Evolutionary conservation across 352 stramenopile genomes (phyloP).

Genomic region (Pythium aristosporum): DNA sequence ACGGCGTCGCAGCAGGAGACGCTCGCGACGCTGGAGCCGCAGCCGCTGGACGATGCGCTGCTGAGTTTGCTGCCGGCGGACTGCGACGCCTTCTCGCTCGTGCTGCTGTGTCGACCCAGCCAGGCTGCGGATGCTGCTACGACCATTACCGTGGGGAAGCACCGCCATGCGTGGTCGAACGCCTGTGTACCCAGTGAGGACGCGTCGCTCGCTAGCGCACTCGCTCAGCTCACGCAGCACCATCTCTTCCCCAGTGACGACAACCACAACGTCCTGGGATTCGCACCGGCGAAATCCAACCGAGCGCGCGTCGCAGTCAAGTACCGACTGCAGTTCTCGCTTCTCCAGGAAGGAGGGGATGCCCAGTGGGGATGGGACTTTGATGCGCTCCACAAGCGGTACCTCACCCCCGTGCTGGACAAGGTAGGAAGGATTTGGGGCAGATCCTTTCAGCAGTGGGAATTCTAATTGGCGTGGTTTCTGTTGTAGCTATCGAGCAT

Average conservation of each 20-base stretch:
- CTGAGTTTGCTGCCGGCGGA: conserved; percentile 4
- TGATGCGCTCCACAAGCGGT: conserved; percentile 35
- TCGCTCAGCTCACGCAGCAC: conserved; percentile 38
- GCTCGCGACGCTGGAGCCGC: neutral
- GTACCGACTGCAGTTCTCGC: conserved; percentile 68
- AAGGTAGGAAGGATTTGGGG: conserved; percentile 31
- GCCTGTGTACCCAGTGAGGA: conserved; percentile 22
- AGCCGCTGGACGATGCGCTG: conserved; percentile 35
- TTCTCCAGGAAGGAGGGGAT: conserved; percentile 58
- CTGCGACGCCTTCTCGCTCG: conserved; percentile 20
- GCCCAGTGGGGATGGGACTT: conserved; percentile 50
- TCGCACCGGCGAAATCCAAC: conserved; percentile 15
- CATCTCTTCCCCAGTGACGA: conserved; percentile 38
- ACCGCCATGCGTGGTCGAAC: conserved; percentile 64
- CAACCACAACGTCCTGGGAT: neutral
- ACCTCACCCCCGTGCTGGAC: conserved; percentile 43
- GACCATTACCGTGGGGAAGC: conserved; percentile 48
- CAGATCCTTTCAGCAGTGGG: neutral
- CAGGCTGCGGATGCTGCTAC: neutral
- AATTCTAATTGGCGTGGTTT: neutral
- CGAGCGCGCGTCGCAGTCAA: conserved; percentile 45
- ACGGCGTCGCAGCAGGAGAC: neutral
- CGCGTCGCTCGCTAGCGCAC: conserved; percentile 20
- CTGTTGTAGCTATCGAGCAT: conserved; percentile 31
- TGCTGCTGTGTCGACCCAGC: conserved; percentile 20